phyloP scores from a whole-genome alignment of 129 eudicot genomes.

The Flaveria bidentis region DNA sequence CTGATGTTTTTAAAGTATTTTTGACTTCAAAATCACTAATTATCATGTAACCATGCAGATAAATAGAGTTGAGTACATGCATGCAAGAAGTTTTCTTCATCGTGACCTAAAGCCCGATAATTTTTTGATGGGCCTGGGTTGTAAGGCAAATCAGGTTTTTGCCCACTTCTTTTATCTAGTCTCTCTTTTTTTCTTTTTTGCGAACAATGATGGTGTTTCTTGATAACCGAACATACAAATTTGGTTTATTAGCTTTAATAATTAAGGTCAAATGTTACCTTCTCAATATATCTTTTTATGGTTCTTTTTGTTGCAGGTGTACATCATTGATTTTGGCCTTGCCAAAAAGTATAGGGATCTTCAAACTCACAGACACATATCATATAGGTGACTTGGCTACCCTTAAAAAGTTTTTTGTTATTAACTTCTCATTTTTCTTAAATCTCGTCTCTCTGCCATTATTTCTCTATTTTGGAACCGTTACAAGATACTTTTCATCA shows the following conservation, averaged over 20 bases:
- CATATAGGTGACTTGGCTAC: slow-evolving; percentile 60
- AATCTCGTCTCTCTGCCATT: background rate
- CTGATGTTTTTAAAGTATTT: background rate
- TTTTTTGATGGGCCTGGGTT: slow-evolving; percentile 97
- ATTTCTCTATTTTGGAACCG: background rate
- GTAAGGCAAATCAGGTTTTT: slow-evolving; percentile 92
- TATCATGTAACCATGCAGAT: slow-evolving; percentile 52
- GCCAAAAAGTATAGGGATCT: slow-evolving; percentile 92
- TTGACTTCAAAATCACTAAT: slow-evolving; percentile 14
- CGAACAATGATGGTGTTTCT: background rate
- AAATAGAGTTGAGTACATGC: slow-evolving; percentile 97
- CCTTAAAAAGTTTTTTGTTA: background rate
- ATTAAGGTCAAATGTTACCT: background rate
- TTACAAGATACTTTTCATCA: slow-evolving; percentile 29
- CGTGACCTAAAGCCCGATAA: slow-evolving; percentile 99
- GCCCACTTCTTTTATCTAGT: background rate
- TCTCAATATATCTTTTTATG: background rate
- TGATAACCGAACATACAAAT: background rate
- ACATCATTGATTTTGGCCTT: slow-evolving; percentile 78
- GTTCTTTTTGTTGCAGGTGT: slow-evolving; percentile 49
- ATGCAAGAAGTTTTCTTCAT: slow-evolving; percentile 96
- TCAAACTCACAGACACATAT: slow-evolving; percentile 86
- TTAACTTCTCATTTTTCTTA: background rate
- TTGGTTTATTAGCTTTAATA: background rate
- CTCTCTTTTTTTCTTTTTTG: background rate